Evolutionary conservation across 208 protist genomes (phyloP), one percentile per base, ranked within the genome.

Genomic region (Trypanosoma lewisi): DNA sequence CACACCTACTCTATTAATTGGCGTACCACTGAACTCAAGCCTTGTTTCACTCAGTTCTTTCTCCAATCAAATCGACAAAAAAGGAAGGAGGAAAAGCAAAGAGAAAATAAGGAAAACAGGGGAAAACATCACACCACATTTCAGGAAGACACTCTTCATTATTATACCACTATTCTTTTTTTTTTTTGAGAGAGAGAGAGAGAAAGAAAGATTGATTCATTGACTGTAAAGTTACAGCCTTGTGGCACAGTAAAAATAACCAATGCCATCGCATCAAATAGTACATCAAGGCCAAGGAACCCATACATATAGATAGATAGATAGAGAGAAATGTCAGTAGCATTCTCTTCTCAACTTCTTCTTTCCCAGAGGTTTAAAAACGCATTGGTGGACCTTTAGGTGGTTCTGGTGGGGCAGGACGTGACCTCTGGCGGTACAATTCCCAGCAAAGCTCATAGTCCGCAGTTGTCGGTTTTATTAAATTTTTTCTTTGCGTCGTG

Each of bases 391-490:
- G 60, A 2, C 42, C 54, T 42, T 51, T 73, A 14, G 58, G 60
- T 11, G n/a, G 42, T 30, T 60, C 12, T 19, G 42, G 44, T 5
- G 17, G 44, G 14, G 37, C 31, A 33, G 17, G 11, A n/a, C 59
- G 53, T 23, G 31, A 51, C 53, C 51, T 59, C 60, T 28, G 58
- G 11, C 36, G 37, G 36, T 73, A 73, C n/a, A 73, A 49, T 31
- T 67, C 59, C 67, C 67, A 73, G 37, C 60, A 73, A 0, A 67
- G 27, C 16, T 56, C 67, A 53, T 73, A 73, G n/a, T 69, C 67
- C 7, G 67, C 41, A 28, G 37, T 21, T 30, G 58, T 54, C 17
- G n/a, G 41, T 34, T 42, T 9, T 30, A 34, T 3, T 9, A 48
- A 12, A 0, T 64, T 17, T 28, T 67, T 67, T 11, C 27, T 52